Conservation (phyloP, 2,329 filamentous ascomycete genomes). For the Trichoderma guizhouense region DNA sequence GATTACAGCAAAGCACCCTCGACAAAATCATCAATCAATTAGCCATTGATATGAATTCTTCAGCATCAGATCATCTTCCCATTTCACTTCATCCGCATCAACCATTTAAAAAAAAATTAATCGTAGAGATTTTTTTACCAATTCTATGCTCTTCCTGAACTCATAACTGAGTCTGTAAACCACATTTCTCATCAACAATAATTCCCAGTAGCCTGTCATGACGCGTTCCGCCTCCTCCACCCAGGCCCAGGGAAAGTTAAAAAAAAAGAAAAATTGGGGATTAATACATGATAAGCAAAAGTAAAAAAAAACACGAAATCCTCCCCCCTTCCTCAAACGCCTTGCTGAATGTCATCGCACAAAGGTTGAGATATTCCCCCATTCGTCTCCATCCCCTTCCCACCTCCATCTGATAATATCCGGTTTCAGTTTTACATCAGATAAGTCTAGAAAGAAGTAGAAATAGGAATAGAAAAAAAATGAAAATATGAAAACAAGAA, state of each 20-base stretch:
- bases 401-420: neutral
- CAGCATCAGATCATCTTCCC: neutral
- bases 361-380: neutral
- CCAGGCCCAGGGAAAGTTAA: neutral
- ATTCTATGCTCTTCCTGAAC: neutral
- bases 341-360: constrained; percentile 12
- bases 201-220: neutral
- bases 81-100: neutral
- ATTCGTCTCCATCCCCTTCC: neutral
- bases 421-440: neutral
- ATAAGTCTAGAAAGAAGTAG: neutral
- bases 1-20: neutral
- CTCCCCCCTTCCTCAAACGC: neutral
- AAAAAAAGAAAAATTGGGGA: neutral
- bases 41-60: neutral
- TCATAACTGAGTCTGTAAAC: neutral
- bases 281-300: neutral
- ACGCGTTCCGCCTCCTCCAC: neutral
- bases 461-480: neutral
- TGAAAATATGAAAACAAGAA: neutral
- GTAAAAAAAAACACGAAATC: neutral
- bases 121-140: neutral
- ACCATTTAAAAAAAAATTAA: neutral
- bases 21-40: neutral
- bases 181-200: constrained; percentile 6